Evolutionary conservation across 768 basidiomycete genomes (phyloP), one percentile per base, ranked within the genome.

Genomic region (Lactifluus volemus): DNA sequence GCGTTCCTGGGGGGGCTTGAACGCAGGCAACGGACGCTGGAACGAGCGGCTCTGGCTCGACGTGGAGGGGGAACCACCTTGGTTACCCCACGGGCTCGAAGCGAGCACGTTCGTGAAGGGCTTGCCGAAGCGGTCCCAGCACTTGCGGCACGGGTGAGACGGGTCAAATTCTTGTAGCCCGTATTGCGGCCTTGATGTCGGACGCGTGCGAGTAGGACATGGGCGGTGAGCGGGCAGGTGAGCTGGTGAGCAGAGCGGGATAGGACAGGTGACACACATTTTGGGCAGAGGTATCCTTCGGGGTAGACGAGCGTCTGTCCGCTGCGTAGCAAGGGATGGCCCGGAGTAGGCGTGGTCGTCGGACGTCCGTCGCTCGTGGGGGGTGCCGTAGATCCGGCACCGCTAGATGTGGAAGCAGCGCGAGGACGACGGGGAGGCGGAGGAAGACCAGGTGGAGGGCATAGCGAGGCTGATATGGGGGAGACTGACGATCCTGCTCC

Each of bases 161-260:
- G 87, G 86, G 70, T 91, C 87, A 41, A 74, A 75, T 79, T 75
- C 70, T 88, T 89, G 73, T 84, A 92, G 2, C 90, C 89, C 0
- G 79, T 82, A 70, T 92, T 92, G 42, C 75, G 75, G 66, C 89
- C 89, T 91, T 60, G 10, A 47, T 47, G 17, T 42, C 60, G 50
- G n/a, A 53, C 11, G 38, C 45, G 49, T 45, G 50, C 11, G 39
- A 30, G 29, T 32, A 11, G 39, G 36, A 10, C 17, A 21, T 45
- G 25, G 25, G 25, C 12, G 58, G 21, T 29, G 54, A 41, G 39
- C 19, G 19, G 29, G 25, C 14, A 25, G 49, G 36, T 10, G 17
- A 44, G 41, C n/a, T 51, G 7, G 32, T 29, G 10, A 21, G 11
- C 29, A n/a, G 14, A 49, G 25, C 15, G 32, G 53, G n/a, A 38